Evolutionary conservation across 2,329 filamentous ascomycete genomes (phyloP).

Genomic region (Aureobasidium melanogenum): DNA sequence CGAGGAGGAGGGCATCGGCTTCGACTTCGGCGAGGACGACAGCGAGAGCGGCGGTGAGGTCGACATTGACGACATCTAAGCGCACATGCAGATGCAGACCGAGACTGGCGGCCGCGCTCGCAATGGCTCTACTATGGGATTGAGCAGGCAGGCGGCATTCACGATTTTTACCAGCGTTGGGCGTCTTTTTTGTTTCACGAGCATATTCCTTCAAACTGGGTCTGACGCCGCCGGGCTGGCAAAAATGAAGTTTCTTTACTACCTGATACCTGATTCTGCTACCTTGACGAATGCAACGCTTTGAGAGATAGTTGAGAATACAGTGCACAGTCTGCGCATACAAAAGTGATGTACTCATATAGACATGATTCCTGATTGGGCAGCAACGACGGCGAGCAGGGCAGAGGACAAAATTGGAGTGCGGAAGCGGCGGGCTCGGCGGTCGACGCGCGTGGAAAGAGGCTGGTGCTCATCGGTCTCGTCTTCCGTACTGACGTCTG

Average conservation of each 20-base stretch:
- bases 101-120: not conserved
- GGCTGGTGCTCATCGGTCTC: not conserved
- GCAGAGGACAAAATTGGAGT: conserved; percentile 5
- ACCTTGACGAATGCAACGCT: not conserved
- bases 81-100: too few species aligned
- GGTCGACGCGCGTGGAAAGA: not conserved
- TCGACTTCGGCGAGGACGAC: conserved; percentile 95
- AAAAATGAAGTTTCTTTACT: conserved; percentile 10
- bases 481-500: not conserved
- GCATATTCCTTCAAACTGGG: conserved; percentile 7
- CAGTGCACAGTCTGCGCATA: not conserved
- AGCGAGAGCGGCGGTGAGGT: conserved; percentile 63
- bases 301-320: not conserved
- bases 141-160: not conserved
- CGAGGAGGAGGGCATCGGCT: conserved; percentile 89
- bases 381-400: not conserved
- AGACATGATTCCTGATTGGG: not conserved
- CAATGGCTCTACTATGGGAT: not conserved
- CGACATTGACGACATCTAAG: conserved; percentile 87
- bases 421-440: conserved; percentile 8
- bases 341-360: not conserved
- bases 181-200: conserved; percentile 12
- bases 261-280: not conserved
- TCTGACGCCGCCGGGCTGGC: conserved; percentile 9
- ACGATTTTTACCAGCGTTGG: conserved; percentile 12